Evolutionary conservation across 2,329 filamentous ascomycete species (phyloP), one percentile per base, ranked within the genome.

Genomic region (Fusarium sp.): DNA sequence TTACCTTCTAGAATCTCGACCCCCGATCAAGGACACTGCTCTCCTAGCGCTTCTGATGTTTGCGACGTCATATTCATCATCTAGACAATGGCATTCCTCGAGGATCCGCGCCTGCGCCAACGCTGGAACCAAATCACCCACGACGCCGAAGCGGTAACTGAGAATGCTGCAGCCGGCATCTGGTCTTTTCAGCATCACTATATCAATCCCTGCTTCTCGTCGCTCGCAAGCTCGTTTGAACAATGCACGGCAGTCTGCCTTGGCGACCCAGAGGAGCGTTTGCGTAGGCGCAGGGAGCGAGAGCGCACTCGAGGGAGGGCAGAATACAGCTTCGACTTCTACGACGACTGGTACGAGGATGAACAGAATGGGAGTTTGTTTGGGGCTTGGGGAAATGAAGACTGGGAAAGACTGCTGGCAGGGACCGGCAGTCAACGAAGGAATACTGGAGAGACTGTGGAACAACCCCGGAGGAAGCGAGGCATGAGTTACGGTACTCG

Each of bases 261-360:
- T 39, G 93, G 94, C 64, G 91, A 91, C 79, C 90, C 90, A 64
- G 93, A 95, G 76, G 94, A 96, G 80, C 91, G 93, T 68, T 86
- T 91, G 58, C 91, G 94, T 34, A 91, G 94, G 66, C 84, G 87
- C 54, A 87, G 92, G 71, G 91, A 95, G 78, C 89, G 93, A 52
- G 88, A 89, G 23, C 85, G 88, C 10, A 85, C 86, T 27, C 83
- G 85, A 70, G 91, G 90, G 3, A 84, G 91, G 61, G 93, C 95
- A 32, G 95, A 98, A 83, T 90, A 93, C 78, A 95, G 91, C 79
- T 98, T 98, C 81, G 96, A 98, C 82, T 98, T 98, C 82, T 98
- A 98, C 85, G 96, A 98, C 83, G 96, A 98, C 83, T 98, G 96
- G 96, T 95, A 98, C 71, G 87, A 89, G 65, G 88, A 90, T 58